Evolutionary conservation across 164 flowering plant genomes (phyloP).

Genomic region (Tetrastigma voinierianum): DNA sequence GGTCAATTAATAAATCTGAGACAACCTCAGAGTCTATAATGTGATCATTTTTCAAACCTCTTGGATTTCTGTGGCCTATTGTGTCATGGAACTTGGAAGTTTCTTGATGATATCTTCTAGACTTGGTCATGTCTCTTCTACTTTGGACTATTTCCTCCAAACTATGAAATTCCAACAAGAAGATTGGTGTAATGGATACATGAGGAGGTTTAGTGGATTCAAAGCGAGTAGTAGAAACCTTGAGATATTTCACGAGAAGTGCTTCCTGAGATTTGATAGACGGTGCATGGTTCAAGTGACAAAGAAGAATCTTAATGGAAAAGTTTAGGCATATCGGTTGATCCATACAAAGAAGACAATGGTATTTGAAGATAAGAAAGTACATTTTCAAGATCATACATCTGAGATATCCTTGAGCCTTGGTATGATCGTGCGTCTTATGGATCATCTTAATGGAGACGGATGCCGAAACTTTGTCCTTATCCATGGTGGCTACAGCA

Average conservation of each 20-base stretch:
- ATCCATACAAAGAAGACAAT: slow-evolving; percentile 11
- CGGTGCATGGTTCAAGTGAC: slow-evolving; percentile 21
- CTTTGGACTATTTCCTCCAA: not conserved
- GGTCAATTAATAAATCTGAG: too few species aligned
- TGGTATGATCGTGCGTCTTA: not conserved
- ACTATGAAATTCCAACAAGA: slow-evolving; percentile 6
- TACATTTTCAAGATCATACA: slow-evolving; percentile 5
- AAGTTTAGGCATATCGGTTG: slow-evolving; percentile 18
- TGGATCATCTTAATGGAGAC: not conserved
- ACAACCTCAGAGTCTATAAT: too few species aligned
- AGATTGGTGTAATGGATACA: slow-evolving; percentile 14
- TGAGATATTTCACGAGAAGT: slow-evolving; percentile 23
- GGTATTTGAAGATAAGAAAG: not conserved
- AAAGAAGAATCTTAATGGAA: slow-evolving; percentile 25
- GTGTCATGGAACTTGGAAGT: too few species aligned
- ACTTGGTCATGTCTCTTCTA: not conserved
- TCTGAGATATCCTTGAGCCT: not conserved
- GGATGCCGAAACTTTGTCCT: not conserved
- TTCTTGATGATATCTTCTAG: too few species aligned
- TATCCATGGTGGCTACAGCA: not conserved
- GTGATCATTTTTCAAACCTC: too few species aligned
- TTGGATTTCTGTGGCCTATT: too few species aligned
- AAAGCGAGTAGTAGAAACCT: not conserved
- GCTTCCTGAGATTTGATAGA: slow-evolving; percentile 16
- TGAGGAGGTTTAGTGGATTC: slow-evolving; percentile 25